Evolutionary conservation across 1,284 basidiomycete genomes (phyloP).

Genomic region (Porphyrellus sp.): DNA sequence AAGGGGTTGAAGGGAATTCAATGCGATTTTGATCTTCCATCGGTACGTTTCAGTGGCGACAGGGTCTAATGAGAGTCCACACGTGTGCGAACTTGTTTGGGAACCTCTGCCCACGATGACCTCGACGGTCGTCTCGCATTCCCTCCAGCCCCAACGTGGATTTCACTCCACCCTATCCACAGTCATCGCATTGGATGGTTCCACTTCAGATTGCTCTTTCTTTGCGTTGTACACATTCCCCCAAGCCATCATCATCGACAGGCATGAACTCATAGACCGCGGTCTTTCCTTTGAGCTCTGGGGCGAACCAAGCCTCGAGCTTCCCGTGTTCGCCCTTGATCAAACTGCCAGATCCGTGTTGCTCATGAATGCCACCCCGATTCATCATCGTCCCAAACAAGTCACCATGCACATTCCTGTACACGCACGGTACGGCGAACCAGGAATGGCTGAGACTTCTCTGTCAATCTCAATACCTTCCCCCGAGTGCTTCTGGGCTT

Average conservation of each 20-base stretch:
- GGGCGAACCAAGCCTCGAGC: constrained; percentile 34
- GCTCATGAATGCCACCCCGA: constrained; percentile 22
- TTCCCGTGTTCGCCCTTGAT: constrained; percentile 34
- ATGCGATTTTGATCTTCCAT: constrained; percentile 22
- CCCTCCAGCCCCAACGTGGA: constrained; percentile 23
- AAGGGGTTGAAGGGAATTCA: constrained; percentile 14
- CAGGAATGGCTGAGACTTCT: constrained; percentile 6
- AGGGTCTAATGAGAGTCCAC: neutral
- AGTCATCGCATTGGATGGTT: constrained; percentile 12
- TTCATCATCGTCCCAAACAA: constrained; percentile 1
- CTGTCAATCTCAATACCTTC: constrained; percentile 19
- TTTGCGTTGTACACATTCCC: constrained; percentile 31
- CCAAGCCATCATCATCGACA: constrained; percentile 31
- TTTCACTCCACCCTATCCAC: constrained; percentile 36
- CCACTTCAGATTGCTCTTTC: constrained; percentile 18
- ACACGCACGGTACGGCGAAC: constrained; percentile 32
- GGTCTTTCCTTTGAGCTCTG: constrained; percentile 31
- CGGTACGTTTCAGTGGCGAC: neutral
- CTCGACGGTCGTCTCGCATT: constrained; percentile 20
- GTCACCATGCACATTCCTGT: constrained; percentile 27
- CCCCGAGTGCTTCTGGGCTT: constrained; percentile 34
- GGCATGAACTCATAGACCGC: constrained; percentile 31
- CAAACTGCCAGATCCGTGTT: constrained; percentile 19
- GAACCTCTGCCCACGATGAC: constrained; percentile 12
- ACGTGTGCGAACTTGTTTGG: neutral